phyloP scores from a whole-genome alignment of 352 stramenopile species.

The Globisporangium paddicum region DNA sequence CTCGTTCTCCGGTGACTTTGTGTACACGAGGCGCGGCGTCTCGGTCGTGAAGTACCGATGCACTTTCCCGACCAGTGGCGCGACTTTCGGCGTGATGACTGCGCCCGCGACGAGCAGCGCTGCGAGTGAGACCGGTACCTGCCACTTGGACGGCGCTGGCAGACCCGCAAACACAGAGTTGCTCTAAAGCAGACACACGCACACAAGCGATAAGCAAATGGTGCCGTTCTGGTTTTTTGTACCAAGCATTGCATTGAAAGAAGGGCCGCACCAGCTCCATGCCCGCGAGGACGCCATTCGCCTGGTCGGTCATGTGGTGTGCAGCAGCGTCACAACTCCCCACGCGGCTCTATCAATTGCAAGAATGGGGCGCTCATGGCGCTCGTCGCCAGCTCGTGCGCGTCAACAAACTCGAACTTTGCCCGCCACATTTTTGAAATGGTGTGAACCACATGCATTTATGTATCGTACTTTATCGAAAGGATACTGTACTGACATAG shows the following conservation, averaged over 20 bases:
- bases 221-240: too few relatives aligned
- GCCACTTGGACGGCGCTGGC: not conserved
- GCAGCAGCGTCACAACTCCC: not conserved
- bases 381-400: too few relatives aligned
- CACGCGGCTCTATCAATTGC: not conserved
- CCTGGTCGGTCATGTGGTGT: not conserved
- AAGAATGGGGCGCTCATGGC: not conserved
- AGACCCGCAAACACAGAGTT: not conserved
- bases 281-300: not conserved
- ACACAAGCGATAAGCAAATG: too few relatives aligned
- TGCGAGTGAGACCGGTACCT: conserved; percentile 1
- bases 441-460: too few relatives aligned
- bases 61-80: conserved; percentile 4
- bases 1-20: conserved; percentile 30
- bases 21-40: conserved; percentile 35
- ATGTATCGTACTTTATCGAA: too few relatives aligned
- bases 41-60: conserved; percentile 27
- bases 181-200: not conserved
- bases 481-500: too few relatives aligned
- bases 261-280: not conserved
- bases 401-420: too few relatives aligned
- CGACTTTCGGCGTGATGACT: not conserved
- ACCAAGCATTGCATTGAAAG: not conserved
- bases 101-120: not conserved
- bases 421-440: too few relatives aligned